Conservation (phyloP, 2,329 filamentous ascomycete species). For the Fusarium luffae region DNA sequence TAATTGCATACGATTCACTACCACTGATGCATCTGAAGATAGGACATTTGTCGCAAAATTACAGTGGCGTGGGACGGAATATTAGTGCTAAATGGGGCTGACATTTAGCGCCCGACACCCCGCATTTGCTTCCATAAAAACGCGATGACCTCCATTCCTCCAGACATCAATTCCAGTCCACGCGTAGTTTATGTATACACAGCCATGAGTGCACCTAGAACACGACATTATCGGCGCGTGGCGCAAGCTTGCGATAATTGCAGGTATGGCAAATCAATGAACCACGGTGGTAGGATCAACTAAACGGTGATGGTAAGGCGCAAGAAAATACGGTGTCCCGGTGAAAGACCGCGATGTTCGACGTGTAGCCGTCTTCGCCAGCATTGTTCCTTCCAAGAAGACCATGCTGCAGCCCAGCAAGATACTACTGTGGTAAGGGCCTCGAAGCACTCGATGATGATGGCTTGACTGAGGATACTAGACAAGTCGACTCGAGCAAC, state of each 20-base stretch:
- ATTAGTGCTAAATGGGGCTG: neutral
- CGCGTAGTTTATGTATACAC: neutral
- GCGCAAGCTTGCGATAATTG: constrained; percentile 29
- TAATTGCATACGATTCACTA: neutral
- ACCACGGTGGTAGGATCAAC: neutral
- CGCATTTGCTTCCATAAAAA: neutral
- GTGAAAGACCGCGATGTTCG: constrained; percentile 29
- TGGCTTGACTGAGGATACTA: neutral
- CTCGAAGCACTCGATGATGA: too few relatives aligned
- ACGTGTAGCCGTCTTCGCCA: constrained; percentile 25
- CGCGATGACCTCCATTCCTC: neutral
- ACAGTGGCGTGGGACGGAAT: neutral
- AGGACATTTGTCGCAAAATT: neutral
- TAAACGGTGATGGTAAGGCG: neutral
- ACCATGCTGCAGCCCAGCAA: neutral
- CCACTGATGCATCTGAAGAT: neutral
- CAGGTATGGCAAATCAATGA: neutral
- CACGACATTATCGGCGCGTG: constrained; percentile 24
- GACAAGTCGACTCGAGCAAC: constrained; percentile 20
- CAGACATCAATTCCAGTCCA: neutral
- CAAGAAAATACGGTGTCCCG: constrained; percentile 33
- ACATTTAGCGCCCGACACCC: neutral
- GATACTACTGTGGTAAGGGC: constrained; percentile 5
- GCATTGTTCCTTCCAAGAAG: constrained; percentile 11
- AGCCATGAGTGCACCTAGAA: constrained; percentile 14